A percentile compares a stretch with the other conserved stretches of the same genome.
phyloP scores from a whole-genome alignment of 495 filamentous ascomycete genomes.

The Darksidea phi region DNA sequence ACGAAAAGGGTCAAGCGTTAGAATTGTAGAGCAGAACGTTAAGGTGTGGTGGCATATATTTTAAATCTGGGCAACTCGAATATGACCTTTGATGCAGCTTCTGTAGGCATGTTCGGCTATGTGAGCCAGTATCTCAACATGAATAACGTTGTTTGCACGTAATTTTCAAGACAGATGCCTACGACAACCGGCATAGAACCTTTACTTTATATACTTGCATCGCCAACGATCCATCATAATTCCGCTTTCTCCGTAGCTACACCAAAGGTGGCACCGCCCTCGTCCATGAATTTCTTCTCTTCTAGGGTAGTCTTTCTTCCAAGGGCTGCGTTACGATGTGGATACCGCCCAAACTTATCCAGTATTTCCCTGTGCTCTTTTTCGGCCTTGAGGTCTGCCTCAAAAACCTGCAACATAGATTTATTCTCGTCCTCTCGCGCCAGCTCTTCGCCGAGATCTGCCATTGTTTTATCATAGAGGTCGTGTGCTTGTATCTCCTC shows the following conservation, averaged over 20 bases:
- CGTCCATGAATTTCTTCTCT: conserved; percentile 39
- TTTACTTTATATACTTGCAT: no score
- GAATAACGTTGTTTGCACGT: no score
- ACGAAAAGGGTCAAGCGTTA: no score
- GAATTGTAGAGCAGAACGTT: no score
- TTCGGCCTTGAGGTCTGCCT: conserved; percentile 12
- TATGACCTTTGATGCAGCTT: no score
- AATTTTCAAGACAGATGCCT: no score
- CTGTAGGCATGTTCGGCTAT: no score
- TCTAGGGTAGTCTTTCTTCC: conserved; percentile 41
- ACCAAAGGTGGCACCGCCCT: conserved; percentile 45
- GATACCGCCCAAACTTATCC: conserved; percentile 46
- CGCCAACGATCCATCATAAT: no score
- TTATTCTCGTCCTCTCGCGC: conserved; percentile 25
- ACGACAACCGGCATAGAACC: no score
- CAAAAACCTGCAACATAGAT: conserved; percentile 10
- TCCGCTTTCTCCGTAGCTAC: conserved; percentile 13
- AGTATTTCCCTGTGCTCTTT: conserved; percentile 40
- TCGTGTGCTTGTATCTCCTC: conserved; percentile 44
- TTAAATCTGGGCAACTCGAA: no score
- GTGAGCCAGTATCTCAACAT: no score
- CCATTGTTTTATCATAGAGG: conserved; percentile 18
- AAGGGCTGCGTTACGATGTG: conserved; percentile 43
- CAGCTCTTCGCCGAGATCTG: conserved; percentile 31
- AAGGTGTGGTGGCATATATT: no score